These are phyloP conservation scores for Inga oerstediana DNA, from an alignment of 306 rosid genomes.

Conservation along the genomic window DNA sequence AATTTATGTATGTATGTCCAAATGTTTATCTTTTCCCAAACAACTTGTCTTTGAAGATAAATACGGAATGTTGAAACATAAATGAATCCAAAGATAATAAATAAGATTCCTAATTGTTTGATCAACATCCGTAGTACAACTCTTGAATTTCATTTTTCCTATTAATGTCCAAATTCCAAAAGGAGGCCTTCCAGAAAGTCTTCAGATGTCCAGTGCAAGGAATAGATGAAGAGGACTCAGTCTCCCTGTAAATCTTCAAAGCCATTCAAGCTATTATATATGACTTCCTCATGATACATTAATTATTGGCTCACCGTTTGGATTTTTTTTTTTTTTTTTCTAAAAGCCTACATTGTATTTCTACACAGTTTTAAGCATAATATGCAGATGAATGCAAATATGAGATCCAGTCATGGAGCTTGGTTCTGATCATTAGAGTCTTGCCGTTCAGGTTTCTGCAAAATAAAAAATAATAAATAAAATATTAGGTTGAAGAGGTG, in stretches of 20 bases:
- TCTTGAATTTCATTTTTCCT: slow-evolving; percentile 15
- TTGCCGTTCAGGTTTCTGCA: slow-evolving; percentile 57
- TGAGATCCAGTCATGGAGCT: slow-evolving; percentile 40
- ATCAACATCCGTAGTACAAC: slow-evolving; percentile 19
- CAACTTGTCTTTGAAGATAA: background rate
- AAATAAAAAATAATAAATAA: no score
- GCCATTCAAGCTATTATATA: slow-evolving; percentile 15
- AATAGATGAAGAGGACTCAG: slow-evolving; percentile 8
- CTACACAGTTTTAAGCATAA: slow-evolving; percentile 29
- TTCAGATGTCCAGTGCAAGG: background rate
- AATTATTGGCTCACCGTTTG: slow-evolving; percentile 21
- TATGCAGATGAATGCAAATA: background rate
- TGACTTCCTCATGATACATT: slow-evolving; percentile 25
- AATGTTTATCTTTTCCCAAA: background rate
- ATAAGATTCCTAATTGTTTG: background rate
- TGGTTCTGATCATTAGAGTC: slow-evolving; percentile 41
- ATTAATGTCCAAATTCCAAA: slow-evolving; percentile 14
- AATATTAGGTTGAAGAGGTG: slow-evolving; percentile 20
- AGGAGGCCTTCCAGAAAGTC: slow-evolving; percentile 11
- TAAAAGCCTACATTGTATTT: slow-evolving; percentile 32
- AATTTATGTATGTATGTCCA: no score
- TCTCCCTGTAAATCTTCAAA: slow-evolving; percentile 19
- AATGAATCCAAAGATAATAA: background rate
- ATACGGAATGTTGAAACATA: background rate
- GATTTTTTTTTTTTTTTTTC: background rate